These are phyloP conservation scores for Elaeis oleifera DNA, from an alignment of 202 grass and related monocot genomes.

Conservation along the genomic window DNA sequence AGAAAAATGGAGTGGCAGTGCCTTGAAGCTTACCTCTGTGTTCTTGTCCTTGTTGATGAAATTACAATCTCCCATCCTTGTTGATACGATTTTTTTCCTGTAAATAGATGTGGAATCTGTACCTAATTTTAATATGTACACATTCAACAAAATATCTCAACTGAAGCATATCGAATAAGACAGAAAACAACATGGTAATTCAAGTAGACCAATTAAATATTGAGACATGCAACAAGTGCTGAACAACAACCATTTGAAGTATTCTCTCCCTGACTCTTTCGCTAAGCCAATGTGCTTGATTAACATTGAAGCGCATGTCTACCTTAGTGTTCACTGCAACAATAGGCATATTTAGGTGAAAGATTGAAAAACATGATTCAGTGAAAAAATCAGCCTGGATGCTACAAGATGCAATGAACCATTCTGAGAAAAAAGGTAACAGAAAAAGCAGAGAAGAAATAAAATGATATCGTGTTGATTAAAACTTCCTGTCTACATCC, in stretches of 20 bases:
- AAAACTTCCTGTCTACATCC: too few relatives aligned
- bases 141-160: too few relatives aligned
- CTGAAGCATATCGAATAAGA: not conserved
- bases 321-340: slow-evolving; percentile 91
- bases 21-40: slow-evolving; percentile 58
- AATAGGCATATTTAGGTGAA: slow-evolving; percentile 17
- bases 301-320: slow-evolving; percentile 96
- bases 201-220: not conserved
- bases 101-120: slow-evolving; percentile 8
- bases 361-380: not conserved
- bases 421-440: too few relatives aligned
- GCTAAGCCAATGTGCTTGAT: slow-evolving; percentile 76
- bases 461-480: too few relatives aligned
- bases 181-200: not conserved
- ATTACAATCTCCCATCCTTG: slow-evolving; percentile 84
- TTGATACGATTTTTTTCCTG: slow-evolving; percentile 98
- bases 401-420: not conserved
- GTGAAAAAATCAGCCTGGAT: not conserved
- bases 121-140: too few relatives aligned
- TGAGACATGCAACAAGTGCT: not conserved
- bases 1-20: slow-evolving; percentile 4
- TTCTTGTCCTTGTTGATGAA: slow-evolving; percentile 94
- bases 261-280: slow-evolving; percentile 80
- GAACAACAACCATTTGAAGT: slow-evolving; percentile 57
- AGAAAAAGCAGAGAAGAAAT: too few relatives aligned